Base-by-base conservation (phyloP, 148 eudicot genomes). In the Fagopyrum homotropicum region DNA sequence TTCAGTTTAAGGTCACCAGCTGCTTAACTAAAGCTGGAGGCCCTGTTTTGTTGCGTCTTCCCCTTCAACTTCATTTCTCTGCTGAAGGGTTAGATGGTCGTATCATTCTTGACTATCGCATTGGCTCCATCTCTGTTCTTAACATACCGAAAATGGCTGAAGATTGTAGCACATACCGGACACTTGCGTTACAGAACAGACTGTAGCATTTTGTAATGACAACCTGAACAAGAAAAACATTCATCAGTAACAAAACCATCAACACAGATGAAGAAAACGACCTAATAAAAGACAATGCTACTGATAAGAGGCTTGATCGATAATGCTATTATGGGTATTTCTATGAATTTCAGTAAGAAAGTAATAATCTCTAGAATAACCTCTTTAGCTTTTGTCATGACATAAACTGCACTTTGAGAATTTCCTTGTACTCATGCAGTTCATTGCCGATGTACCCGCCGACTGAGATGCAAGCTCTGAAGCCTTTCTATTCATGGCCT, bases 161-260 rank as follows among this genome's bases (percentile, higher is more conserved):
- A 96, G 80, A 88, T 89, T 69, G 97, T 86, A 72, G 93, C 79
- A 83, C 99, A 96, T 29, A 83, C 86, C 17, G 98, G 99, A 80
- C 99, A 96, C 80, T 90, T 96, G 75, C 93, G 94, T 0, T 84
- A 89, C 99, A 96, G 76, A 92, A 85, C 14, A 96, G 85, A 83
- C 92, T 98, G 88, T 82, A 96, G 84, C 99, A 96, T 84, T 89
- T 96, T 73, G 94, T 86, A 80, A 96, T 89, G 55, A 92, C 97
- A 70, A 92, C 99, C 99, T 96, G 93, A 74, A 75, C 60, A 84
- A 69, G 9, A 49, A 12, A 66, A 66, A 66, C 16, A 60, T 43
- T 40, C 70, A 64, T 30, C 35, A 63, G 45, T 10, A 26, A 61
- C 4, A 29, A 29, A 22, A 35, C 45, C 4, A 6, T 1, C 12